phyloP scores from a whole-genome alignment of 1,139 yeast species.

The Keqinozyma sinolaborantium region DNA sequence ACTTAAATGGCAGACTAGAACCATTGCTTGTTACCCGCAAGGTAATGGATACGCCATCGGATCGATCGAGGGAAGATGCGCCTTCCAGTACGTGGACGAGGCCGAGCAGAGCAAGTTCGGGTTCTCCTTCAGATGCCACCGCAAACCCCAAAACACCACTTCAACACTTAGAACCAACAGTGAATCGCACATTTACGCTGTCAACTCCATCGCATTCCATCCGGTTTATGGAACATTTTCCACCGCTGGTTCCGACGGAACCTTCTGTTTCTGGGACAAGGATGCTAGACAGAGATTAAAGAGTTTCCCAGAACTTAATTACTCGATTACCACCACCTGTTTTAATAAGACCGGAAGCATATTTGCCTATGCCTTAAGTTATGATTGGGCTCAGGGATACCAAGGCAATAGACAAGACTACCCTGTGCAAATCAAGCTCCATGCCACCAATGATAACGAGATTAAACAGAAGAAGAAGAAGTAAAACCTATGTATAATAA shows the following conservation, averaged over 20 bases:
- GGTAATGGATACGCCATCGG: conserved; percentile 94
- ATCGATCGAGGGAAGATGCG: conserved; percentile 94
- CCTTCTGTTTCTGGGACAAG: conserved; percentile 95
- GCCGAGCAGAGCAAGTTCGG: conserved; percentile 67
- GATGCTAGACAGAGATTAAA: conserved; percentile 86
- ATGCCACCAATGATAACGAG: conserved; percentile 82
- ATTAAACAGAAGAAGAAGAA: conserved; percentile 69
- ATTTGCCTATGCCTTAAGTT: conserved; percentile 88
- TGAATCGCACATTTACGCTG: conserved; percentile 65
- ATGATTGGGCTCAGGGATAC: conserved; percentile 94
- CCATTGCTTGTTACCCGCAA: conserved; percentile 77
- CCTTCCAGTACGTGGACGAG: conserved; percentile 91
- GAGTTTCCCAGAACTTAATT: conserved; percentile 70
- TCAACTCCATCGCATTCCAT: conserved; percentile 81
- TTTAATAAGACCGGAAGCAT: conserved; percentile 83
- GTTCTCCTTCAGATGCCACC: conserved; percentile 92
- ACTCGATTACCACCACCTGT: conserved; percentile 71
- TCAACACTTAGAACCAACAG: conserved; percentile 29
- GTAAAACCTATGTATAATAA: too few species aligned
- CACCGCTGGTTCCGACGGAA: conserved; percentile 95
- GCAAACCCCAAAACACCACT: conserved; percentile 44
- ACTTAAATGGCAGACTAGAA: conserved; percentile 85
- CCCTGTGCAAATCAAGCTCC: conserved; percentile 76
- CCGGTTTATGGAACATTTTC: conserved; percentile 88
- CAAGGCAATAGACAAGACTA: conserved; percentile 72